Evolutionary conservation across 768 basidiomycete species (phyloP).

Genomic region (Suillus variegatus): DNA sequence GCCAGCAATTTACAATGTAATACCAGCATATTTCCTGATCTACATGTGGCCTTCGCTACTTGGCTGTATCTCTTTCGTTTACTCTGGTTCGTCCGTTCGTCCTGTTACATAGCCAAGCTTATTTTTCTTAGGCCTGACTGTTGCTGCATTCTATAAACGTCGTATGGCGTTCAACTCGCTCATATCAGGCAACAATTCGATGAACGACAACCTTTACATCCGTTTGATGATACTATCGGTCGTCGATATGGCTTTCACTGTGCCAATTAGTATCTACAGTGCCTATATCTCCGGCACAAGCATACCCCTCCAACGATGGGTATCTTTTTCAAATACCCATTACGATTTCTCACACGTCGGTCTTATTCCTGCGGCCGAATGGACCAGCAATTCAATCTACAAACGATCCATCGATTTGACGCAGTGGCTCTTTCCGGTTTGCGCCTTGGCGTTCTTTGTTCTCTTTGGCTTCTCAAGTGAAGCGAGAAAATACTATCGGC

Average conservation of each 20-base stretch:
- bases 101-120: background rate
- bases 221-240: conserved; percentile 58
- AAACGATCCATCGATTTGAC: conserved; percentile 40
- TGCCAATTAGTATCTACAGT: conserved; percentile 43
- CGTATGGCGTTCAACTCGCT: conserved; percentile 41
- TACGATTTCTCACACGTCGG: conserved; percentile 46
- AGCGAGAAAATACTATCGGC: conserved; percentile 53
- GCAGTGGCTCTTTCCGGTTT: conserved; percentile 50
- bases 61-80: conserved; percentile 40
- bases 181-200: conserved; percentile 30
- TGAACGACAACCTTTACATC: conserved; percentile 49
- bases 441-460: conserved; percentile 60
- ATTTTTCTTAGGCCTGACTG: conserved; percentile 24
- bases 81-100: conserved; percentile 21
- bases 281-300: conserved; percentile 37
- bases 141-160: conserved; percentile 36
- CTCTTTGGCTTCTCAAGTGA: conserved; percentile 70
- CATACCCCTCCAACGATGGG: conserved; percentile 42
- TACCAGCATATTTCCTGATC: conserved; percentile 43
- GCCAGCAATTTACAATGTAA: conserved; percentile 50
- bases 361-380: conserved; percentile 42
- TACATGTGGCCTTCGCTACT: conserved; percentile 42
- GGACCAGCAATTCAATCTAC: conserved; percentile 34
- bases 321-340: conserved; percentile 54
- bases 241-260: conserved; percentile 46